phyloP scores from a whole-genome alignment of 148 eudicot genomes.

The Rhododendron molle region DNA sequence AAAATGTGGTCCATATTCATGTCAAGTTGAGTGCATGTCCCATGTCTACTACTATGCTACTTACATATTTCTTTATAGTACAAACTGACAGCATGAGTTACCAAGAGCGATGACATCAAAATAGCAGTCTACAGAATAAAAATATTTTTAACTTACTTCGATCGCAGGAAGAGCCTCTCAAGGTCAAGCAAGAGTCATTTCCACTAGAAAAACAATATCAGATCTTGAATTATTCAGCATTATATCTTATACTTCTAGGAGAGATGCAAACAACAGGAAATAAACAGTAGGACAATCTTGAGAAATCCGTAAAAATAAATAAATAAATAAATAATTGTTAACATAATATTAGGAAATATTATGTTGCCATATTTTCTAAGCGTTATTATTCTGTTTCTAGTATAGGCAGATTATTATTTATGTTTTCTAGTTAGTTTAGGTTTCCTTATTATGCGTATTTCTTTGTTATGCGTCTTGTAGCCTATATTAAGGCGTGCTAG shows the following conservation, averaged over 20 bases:
- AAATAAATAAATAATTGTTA: no score
- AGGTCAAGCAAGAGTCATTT: background rate
- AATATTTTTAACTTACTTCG: slow-evolving; percentile 8
- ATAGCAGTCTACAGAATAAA: background rate
- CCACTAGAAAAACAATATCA: slow-evolving; percentile 11
- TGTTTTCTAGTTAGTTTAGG: no score
- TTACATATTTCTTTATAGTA: background rate
- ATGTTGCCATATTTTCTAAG: no score
- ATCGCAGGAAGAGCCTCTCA: background rate
- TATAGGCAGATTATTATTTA: no score
- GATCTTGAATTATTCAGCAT: background rate
- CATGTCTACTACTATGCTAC: background rate
- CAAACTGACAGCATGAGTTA: background rate
- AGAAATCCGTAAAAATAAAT: no score
- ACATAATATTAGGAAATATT: no score
- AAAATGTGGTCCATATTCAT: no score
- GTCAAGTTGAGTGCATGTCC: background rate
- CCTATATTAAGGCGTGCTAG: no score
- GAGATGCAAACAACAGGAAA: background rate
- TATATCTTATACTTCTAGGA: background rate
- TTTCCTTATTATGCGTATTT: no score
- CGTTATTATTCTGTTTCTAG: no score
- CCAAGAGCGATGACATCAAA: background rate
- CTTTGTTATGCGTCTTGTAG: no score
- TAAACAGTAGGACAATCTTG: background rate